Conservation (phyloP, 257 asterid genomes). For the Solanum lycopersicoides region DNA sequence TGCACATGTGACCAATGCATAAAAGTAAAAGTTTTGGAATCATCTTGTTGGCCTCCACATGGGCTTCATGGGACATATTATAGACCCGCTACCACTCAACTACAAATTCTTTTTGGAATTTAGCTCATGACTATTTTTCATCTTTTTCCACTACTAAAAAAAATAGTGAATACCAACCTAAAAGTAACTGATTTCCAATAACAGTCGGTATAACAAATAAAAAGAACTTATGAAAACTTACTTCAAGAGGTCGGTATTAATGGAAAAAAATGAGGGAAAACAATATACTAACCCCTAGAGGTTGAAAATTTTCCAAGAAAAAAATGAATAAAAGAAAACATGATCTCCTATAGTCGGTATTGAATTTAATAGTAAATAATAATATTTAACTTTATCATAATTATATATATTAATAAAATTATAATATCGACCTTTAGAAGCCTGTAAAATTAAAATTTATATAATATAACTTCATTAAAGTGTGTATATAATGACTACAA, state of each 20-base stretch:
- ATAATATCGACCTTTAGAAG: not conserved
- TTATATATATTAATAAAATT: no score
- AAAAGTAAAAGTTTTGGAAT: no score
- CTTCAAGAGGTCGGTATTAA: not conserved
- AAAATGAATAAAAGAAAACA: no score
- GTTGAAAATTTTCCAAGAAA: not conserved
- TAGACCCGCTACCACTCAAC: not conserved
- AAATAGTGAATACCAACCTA: not conserved
- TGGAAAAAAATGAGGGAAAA: not conserved
- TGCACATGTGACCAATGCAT: not conserved
- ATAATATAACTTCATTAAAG: no score
- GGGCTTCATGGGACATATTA: no score
- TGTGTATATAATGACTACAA: not conserved
- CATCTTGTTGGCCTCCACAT: not conserved
- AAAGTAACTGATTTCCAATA: no score
- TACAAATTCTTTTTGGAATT: not conserved
- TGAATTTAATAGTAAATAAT: no score
- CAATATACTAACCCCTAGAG: not conserved
- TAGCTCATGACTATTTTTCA: not conserved
- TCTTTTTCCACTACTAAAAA: not conserved
- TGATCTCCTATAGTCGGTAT: not conserved
- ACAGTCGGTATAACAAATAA: not conserved
- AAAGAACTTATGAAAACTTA: no score
- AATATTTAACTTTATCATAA: not conserved
- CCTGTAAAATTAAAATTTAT: not conserved